Conservation (phyloP, 1,139 yeast species). For the Kodamaea derodonti region DNA sequence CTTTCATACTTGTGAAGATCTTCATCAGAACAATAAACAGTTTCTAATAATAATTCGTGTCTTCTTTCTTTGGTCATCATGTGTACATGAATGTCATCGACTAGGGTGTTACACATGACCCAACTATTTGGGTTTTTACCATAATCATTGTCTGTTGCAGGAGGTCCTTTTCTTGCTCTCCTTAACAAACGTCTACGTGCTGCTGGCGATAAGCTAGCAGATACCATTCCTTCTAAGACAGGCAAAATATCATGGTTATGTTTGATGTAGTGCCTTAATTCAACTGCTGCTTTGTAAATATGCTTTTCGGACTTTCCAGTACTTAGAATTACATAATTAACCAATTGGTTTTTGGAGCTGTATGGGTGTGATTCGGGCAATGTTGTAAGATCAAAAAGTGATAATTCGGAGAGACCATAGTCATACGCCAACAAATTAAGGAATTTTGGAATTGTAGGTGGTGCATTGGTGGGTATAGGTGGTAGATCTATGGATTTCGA, state of each 20-base stretch:
- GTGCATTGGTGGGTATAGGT: constrained; percentile 53
- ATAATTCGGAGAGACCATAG: constrained; percentile 62
- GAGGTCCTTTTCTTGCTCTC: constrained; percentile 52
- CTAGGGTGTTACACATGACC: constrained; percentile 71
- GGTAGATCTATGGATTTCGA: constrained; percentile 38
- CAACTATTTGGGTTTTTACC: constrained; percentile 65
- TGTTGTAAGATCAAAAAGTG: constrained; percentile 46
- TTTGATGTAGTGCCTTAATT: constrained; percentile 42
- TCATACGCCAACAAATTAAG: constrained; percentile 49
- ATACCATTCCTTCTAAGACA: constrained; percentile 66
- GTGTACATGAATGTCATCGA: constrained; percentile 65
- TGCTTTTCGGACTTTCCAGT: constrained; percentile 80
- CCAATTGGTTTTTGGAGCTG: constrained; percentile 26
- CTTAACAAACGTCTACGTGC: constrained; percentile 60
- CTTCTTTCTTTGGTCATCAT: constrained; percentile 70
- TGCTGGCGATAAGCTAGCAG: constrained; percentile 54
- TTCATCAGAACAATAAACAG: constrained; percentile 54
- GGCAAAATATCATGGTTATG: constrained; percentile 39
- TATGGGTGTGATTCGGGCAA: constrained; percentile 42
- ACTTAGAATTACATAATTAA: constrained; percentile 58
- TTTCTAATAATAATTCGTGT: constrained; percentile 63
- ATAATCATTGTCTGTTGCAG: constrained; percentile 53
- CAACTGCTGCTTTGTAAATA: constrained; percentile 64
- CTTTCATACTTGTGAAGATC: constrained; percentile 30
- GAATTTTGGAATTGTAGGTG: constrained; percentile 44